These are phyloP conservation scores for Musa acuminata DNA, from an alignment of 176 grass and related monocot genomes.

Conservation along the genomic window DNA sequence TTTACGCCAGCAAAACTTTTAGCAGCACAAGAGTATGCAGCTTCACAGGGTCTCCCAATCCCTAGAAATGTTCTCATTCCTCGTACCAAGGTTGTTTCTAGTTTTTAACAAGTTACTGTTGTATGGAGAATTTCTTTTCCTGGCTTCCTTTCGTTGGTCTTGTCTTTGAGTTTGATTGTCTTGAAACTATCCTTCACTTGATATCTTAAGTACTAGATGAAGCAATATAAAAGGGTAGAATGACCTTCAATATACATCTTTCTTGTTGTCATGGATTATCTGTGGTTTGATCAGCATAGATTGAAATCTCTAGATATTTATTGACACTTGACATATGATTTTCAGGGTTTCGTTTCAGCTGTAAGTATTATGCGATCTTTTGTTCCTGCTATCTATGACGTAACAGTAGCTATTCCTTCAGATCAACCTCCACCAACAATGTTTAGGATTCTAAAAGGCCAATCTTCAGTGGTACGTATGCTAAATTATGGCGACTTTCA, in stretches of 20 bases:
- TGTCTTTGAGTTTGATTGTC: too few relatives aligned
- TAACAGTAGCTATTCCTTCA: slow-evolving; percentile 89
- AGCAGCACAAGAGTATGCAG: slow-evolving; percentile 86
- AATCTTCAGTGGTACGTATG: slow-evolving; percentile 75
- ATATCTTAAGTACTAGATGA: too few relatives aligned
- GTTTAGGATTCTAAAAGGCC: slow-evolving; percentile 84
- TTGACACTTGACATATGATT: neutral
- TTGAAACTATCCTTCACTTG: too few relatives aligned
- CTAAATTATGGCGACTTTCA: neutral
- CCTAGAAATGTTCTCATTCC: slow-evolving; percentile 89
- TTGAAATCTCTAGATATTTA: too few relatives aligned
- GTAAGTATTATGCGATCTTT: slow-evolving; percentile 85
- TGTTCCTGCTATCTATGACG: slow-evolving; percentile 90
- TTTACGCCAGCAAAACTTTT: slow-evolving; percentile 72
- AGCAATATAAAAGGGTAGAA: too few relatives aligned
- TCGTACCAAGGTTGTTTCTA: slow-evolving; percentile 67
- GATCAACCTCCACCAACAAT: slow-evolving; percentile 90
- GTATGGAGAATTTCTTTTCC: neutral
- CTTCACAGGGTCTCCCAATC: slow-evolving; percentile 50
- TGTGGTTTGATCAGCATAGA: too few relatives aligned
- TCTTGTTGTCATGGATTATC: too few relatives aligned
- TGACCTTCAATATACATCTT: too few relatives aligned
- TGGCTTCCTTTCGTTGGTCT: neutral
- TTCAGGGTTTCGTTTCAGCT: slow-evolving; percentile 89
- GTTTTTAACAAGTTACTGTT: neutral